Evolutionary conservation across 1,284 basidiomycete species (phyloP).

Genomic region (Tilletia indica): DNA sequence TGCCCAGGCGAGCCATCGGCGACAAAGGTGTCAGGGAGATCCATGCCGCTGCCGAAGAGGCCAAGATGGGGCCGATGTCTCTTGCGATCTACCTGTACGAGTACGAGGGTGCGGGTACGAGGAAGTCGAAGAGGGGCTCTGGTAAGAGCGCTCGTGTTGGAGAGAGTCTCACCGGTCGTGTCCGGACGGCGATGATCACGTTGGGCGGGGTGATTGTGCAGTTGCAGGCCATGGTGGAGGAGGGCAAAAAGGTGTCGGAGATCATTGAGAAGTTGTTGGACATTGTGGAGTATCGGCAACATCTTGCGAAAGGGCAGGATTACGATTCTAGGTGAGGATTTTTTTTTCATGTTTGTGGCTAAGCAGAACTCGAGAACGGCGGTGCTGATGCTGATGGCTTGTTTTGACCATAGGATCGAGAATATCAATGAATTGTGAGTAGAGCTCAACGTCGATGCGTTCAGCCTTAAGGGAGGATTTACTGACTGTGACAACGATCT

Average conservation of each 20-base stretch:
- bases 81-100: constrained; percentile 61
- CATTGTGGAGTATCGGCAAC: not conserved
- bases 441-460: not conserved
- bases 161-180: too few relatives aligned
- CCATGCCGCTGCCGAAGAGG: constrained; percentile 62
- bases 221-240: too few relatives aligned
- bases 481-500: not conserved
- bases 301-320: not conserved
- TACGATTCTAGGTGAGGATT: not conserved
- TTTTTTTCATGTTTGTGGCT: not conserved
- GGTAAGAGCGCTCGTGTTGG: not conserved
- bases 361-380: not conserved
- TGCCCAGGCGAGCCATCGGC: constrained; percentile 74
- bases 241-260: too few relatives aligned
- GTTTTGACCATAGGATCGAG: not conserved
- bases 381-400: not conserved
- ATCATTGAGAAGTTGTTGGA: not conserved
- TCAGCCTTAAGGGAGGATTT: not conserved
- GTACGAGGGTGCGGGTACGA: constrained; percentile 37
- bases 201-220: too few relatives aligned
- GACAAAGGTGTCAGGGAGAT: constrained; percentile 74
- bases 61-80: constrained; percentile 65
- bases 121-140: not conserved
- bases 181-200: too few relatives aligned
- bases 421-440: constrained; percentile 16